A percentile compares a stretch with the other conserved stretches of the same genome.
These are phyloP conservation scores for Verruconis gallopava DNA, from an alignment of 2,329 filamentous ascomycete species.

Conservation along the genomic window DNA sequence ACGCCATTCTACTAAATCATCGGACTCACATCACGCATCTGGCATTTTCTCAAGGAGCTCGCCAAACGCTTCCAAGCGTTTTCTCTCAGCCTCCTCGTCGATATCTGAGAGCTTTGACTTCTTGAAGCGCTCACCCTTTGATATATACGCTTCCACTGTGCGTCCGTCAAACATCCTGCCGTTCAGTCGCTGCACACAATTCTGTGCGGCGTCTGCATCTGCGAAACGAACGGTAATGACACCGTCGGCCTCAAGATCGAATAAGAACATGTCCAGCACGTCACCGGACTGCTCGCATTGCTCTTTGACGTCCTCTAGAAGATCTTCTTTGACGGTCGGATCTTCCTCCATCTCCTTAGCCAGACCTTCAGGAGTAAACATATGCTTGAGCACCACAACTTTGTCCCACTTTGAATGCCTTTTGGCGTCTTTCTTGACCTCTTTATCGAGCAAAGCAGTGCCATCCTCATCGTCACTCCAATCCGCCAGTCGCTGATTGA, in stretches of 20 bases:
- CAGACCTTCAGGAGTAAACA: conserved; percentile 61
- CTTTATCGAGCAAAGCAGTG: background rate
- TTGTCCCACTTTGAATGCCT: conserved; percentile 55
- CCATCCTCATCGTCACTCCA: conserved; percentile 80
- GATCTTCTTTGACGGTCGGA: conserved; percentile 68
- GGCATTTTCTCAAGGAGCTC: conserved; percentile 10
- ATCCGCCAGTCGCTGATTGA: conserved; percentile 79
- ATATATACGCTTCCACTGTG: conserved; percentile 57
- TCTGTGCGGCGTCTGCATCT: conserved; percentile 54
- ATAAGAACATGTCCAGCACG: conserved; percentile 84
- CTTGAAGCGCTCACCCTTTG: conserved; percentile 61
- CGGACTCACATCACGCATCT: background rate
- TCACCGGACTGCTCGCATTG: conserved; percentile 70
- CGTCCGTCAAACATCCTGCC: conserved; percentile 68
- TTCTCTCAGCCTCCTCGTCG: conserved; percentile 35
- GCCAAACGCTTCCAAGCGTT: conserved; percentile 26
- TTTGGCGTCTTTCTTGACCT: conserved; percentile 26
- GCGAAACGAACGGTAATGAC: conserved; percentile 76
- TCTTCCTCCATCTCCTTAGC: conserved; percentile 43
- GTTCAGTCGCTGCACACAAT: conserved; percentile 59
- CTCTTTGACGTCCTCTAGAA: conserved; percentile 87
- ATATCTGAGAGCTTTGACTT: conserved; percentile 43
- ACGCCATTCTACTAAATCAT: too few relatives aligned
- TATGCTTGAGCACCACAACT: conserved; percentile 75
- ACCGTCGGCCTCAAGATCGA: conserved; percentile 73